These are phyloP conservation scores for Plenodomus biglobosus DNA, from an alignment of 2,329 filamentous ascomycete genomes.

Conservation along the genomic window DNA sequence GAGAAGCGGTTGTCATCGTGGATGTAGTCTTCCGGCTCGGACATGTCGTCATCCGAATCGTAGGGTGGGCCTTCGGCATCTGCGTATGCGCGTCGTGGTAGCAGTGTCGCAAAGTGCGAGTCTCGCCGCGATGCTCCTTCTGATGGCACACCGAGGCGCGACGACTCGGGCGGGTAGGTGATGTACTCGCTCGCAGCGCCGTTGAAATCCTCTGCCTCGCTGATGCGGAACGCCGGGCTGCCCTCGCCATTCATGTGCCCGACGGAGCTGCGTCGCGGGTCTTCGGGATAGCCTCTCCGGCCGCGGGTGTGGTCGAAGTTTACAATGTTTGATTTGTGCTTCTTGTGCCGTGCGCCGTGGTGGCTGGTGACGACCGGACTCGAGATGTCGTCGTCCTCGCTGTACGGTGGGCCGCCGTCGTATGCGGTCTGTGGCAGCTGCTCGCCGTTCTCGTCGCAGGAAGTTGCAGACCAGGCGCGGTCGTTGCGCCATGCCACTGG, in stretches of 20 bases:
- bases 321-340: conserved; percentile 62
- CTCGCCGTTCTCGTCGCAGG: conserved; percentile 59
- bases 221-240: conserved; percentile 39
- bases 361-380: conserved; percentile 79
- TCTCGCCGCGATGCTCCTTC: conserved; percentile 47
- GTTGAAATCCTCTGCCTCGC: conserved; percentile 48
- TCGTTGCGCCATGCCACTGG: conserved; percentile 71
- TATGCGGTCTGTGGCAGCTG: conserved; percentile 82
- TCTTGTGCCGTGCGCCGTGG: conserved; percentile 69
- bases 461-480: conserved; percentile 58
- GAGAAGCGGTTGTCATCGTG: conserved; percentile 78
- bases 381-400: conserved; percentile 92
- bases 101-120: conserved; percentile 56
- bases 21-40: conserved; percentile 50
- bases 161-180: conserved; percentile 67
- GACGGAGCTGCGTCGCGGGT: conserved; percentile 49
- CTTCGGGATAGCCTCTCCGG: conserved; percentile 36
- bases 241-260: conserved; percentile 64
- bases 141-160: conserved; percentile 29
- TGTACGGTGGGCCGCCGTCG: conserved; percentile 80
- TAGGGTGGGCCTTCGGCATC: conserved; percentile 46
- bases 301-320: conserved; percentile 45
- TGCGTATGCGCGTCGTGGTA: conserved; percentile 47
- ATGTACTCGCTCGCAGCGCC: conserved; percentile 79
- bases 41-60: conserved; percentile 54